Evolutionary conservation across 306 rosid species (phyloP).

Genomic region (Vigna trinervia): DNA sequence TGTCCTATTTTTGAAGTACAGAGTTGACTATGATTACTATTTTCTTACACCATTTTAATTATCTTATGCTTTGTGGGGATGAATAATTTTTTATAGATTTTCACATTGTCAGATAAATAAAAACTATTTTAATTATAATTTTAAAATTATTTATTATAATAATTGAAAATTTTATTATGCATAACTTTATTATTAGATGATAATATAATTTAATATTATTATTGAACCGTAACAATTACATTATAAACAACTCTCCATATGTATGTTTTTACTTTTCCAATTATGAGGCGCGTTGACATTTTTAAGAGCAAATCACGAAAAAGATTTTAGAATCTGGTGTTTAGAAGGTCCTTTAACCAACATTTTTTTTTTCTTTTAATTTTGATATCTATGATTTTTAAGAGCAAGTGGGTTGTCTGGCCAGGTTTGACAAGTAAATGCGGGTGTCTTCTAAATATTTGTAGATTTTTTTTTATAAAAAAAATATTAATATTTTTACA

Average conservation of each 20-base stretch:
- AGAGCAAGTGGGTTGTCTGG: not conserved
- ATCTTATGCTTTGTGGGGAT: too few relatives aligned
- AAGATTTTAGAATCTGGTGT: not conserved
- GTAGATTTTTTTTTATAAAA: not conserved
- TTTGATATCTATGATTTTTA: not conserved
- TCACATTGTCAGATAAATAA: not conserved
- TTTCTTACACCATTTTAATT: too few relatives aligned
- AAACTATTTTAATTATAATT: not conserved
- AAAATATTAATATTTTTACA: not conserved
- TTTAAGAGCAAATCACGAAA: not conserved
- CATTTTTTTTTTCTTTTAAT: not conserved
- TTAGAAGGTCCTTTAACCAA: too few relatives aligned
- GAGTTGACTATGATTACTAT: too few relatives aligned
- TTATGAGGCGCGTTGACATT: not conserved
- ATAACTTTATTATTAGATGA: too few relatives aligned
- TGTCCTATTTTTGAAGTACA: too few relatives aligned
- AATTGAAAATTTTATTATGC: too few relatives aligned
- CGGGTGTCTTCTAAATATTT: not conserved
- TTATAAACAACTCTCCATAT: not conserved
- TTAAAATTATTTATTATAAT: not conserved
- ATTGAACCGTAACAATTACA: not conserved
- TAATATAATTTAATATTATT: not conserved
- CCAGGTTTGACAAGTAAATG: slow-evolving; percentile 1
- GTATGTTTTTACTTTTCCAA: not conserved
- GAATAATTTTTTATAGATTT: too few relatives aligned